A percentile compares a stretch with the other conserved stretches of the same genome.
phyloP scores from a whole-genome alignment of 305 asterid species.

The Lippia alba region DNA sequence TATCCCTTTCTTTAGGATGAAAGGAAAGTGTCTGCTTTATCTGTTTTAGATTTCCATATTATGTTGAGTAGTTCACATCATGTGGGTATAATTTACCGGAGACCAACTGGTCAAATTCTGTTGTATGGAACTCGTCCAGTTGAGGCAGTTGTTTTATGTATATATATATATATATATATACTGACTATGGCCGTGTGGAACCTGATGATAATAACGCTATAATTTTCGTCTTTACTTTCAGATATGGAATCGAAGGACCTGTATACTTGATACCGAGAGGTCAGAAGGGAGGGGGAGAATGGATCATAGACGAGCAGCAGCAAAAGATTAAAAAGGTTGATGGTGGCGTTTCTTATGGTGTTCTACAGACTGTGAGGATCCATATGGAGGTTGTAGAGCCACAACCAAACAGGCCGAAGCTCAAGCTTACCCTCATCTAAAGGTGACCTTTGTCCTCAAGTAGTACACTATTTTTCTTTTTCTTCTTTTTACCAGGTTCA shows the following conservation, averaged over 20 bases:
- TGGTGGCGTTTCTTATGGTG: conserved; percentile 69
- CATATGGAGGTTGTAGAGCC: conserved; percentile 95
- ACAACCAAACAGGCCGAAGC: conserved; percentile 94
- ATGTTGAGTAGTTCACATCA: conserved; percentile 2
- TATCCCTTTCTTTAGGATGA: neutral
- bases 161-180: no score
- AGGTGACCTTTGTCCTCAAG: neutral
- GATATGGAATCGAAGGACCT: conserved; percentile 98
- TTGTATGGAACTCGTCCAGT: neutral
- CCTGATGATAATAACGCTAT: conserved; percentile 4
- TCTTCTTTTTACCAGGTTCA: no score
- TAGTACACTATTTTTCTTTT: neutral
- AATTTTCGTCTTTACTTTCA: conserved; percentile 32
- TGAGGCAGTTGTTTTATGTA: neutral
- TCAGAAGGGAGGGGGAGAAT: conserved; percentile 73
- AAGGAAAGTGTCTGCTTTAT: neutral
- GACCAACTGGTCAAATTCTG: conserved; percentile 8
- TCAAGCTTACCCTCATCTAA: conserved; percentile 70
- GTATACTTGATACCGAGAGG: conserved; percentile 67
- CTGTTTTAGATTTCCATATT: conserved; percentile 3
- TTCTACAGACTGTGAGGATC: conserved; percentile 76
- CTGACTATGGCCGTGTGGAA: neutral
- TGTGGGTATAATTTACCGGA: neutral
- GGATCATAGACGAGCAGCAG: conserved; percentile 82
- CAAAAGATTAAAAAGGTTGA: conserved; percentile 68